phyloP scores from a whole-genome alignment of 805 yeast genomes.

The Nakazawaea peltata region DNA sequence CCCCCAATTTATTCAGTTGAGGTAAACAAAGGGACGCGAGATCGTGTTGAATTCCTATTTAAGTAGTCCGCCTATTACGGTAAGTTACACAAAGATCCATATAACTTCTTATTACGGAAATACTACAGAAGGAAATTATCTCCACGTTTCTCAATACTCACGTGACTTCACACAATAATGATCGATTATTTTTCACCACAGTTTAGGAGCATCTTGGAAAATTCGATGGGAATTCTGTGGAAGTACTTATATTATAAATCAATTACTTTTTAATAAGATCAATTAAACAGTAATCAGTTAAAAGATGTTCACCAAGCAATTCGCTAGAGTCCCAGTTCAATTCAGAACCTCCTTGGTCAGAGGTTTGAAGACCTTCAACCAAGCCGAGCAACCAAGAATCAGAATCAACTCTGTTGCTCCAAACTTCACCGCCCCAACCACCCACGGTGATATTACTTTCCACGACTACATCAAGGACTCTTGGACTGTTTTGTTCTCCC shows the following conservation, averaged over 20 bases:
- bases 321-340: constrained; percentile 16
- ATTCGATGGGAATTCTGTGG: neutral
- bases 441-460: constrained; percentile 78
- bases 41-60: too few relatives aligned
- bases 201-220: neutral
- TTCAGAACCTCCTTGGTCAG: constrained; percentile 20
- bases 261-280: neutral
- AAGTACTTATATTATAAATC: too few relatives aligned
- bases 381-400: constrained; percentile 45
- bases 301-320: constrained; percentile 11
- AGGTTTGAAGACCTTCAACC: constrained; percentile 12
- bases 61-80: too few relatives aligned
- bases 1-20: too few relatives aligned
- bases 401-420: constrained; percentile 68
- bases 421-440: constrained; percentile 76
- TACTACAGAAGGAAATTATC: too few relatives aligned
- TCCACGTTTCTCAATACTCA: too few relatives aligned
- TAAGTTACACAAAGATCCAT: too few relatives aligned
- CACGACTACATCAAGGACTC: constrained; percentile 80
- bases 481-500: constrained; percentile 87
- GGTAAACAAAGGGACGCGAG: too few relatives aligned
- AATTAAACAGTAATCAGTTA: neutral
- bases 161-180: constrained; percentile 6
- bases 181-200: neutral
- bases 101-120: too few relatives aligned